Evolutionary conservation across 164 flowering plant species (phyloP).

Genomic region (Umbellularia californica): DNA sequence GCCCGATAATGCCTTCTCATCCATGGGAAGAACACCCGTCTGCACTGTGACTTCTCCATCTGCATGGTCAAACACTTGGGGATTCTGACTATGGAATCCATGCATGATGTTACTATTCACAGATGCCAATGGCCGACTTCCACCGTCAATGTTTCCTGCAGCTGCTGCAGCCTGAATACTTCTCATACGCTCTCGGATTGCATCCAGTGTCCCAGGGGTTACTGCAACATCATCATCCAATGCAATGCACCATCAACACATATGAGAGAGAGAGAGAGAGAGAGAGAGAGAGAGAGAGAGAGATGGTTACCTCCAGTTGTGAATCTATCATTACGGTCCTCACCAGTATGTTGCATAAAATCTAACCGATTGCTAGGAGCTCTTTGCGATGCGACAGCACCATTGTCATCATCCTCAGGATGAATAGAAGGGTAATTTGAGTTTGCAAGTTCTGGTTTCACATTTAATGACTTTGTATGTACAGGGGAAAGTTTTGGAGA

Average conservation of each 20-base stretch:
- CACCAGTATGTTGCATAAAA: slow-evolving; percentile 30
- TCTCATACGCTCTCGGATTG: slow-evolving; percentile 94
- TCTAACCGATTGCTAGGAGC: slow-evolving; percentile 33
- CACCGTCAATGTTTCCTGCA: slow-evolving; percentile 55
- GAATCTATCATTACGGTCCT: slow-evolving; percentile 60
- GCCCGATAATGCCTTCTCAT: slow-evolving; percentile 91
- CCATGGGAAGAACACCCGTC: slow-evolving; percentile 74
- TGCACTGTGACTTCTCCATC: slow-evolving; percentile 38
- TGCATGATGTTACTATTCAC: slow-evolving; percentile 47
- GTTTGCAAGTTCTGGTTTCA: slow-evolving; percentile 53
- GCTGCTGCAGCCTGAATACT: slow-evolving; percentile 84
- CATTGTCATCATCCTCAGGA: slow-evolving; percentile 42
- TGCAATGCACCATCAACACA: neutral
- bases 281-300: slow-evolving; percentile 2
- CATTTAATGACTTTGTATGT: slow-evolving; percentile 53
- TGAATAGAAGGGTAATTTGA: slow-evolving; percentile 51
- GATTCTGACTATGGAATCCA: slow-evolving; percentile 28
- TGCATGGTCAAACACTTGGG: slow-evolving; percentile 28
- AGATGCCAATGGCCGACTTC: slow-evolving; percentile 35
- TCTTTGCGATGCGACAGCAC: slow-evolving; percentile 26
- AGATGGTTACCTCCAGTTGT: slow-evolving; percentile 54
- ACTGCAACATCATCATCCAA: slow-evolving; percentile 35
- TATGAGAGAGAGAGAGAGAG: neutral
- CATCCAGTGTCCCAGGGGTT: slow-evolving; percentile 79
- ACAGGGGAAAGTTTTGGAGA: slow-evolving; percentile 86